Conservation (phyloP, 2,329 filamentous ascomycete genomes). For the Trichoderma cornu-damae region DNA sequence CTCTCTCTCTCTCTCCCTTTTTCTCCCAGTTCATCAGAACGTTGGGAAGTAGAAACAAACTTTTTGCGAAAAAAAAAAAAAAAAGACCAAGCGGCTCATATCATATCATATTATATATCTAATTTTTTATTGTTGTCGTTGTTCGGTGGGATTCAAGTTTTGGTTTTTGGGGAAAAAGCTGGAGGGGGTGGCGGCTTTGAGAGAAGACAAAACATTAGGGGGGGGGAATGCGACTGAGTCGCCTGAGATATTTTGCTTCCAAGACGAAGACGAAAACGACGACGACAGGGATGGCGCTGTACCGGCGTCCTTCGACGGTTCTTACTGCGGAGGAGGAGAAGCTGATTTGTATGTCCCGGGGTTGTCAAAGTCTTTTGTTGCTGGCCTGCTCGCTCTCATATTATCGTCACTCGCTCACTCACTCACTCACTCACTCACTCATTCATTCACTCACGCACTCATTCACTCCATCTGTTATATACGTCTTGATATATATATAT, state of each 20-base stretch:
- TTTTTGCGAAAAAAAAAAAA: too few species aligned
- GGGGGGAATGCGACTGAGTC: slow-evolving; percentile 25
- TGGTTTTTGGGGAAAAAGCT: too few species aligned
- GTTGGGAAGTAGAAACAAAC: too few species aligned
- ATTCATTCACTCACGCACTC: neutral
- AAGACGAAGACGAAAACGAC: slow-evolving; percentile 18
- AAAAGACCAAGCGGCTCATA: too few species aligned
- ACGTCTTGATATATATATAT: too few species aligned
- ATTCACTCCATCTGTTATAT: too few species aligned
- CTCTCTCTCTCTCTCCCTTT: neutral
- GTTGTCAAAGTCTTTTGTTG: neutral
- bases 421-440: neutral
- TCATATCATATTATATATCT: too few species aligned
- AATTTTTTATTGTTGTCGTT: too few species aligned
- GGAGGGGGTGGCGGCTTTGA: too few species aligned
- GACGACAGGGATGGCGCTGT: slow-evolving; percentile 40
- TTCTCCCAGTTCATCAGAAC: too few species aligned
- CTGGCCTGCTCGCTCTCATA: neutral
- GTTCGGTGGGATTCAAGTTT: too few species aligned
- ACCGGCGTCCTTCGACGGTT: slow-evolving; percentile 22
- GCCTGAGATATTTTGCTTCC: slow-evolving; percentile 21
- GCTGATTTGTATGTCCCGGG: slow-evolving; percentile 41
- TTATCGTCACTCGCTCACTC: neutral
- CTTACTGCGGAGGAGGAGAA: slow-evolving; percentile 33
- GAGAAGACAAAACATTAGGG: too few species aligned